phyloP scores from a whole-genome alignment of 768 basidiomycete genomes.

The Russula griseocarnosa region DNA sequence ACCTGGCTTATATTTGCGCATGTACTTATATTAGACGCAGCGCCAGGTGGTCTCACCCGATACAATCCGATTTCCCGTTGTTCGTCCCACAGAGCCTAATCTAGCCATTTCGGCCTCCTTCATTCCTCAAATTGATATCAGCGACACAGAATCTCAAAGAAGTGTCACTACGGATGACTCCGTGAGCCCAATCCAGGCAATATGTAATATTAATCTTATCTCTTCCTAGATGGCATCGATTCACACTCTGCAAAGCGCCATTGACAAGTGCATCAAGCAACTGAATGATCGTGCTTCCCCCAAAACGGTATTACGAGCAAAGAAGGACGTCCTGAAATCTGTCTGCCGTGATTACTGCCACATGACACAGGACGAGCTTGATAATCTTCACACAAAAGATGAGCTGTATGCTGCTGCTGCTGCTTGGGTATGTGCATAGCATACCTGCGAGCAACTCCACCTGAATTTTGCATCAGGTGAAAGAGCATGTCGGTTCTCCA shows the following conservation, averaged over 20 bases:
- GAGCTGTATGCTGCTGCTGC: no score
- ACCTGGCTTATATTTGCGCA: background rate
- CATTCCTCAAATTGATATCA: background rate
- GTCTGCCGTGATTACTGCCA: slow-evolving; percentile 2
- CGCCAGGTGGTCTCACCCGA: background rate
- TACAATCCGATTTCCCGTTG: background rate
- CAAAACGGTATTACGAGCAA: background rate
- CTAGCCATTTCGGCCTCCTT: background rate
- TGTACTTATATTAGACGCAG: background rate
- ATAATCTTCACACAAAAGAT: background rate
- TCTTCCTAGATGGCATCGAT: background rate
- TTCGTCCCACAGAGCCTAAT: background rate
- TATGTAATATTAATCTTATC: background rate
- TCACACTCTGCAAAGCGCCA: background rate
- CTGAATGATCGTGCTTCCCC: background rate
- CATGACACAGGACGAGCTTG: no score
- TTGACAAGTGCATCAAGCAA: background rate
- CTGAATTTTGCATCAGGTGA: no score
- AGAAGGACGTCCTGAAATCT: background rate
- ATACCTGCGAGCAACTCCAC: no score
- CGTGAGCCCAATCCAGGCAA: background rate
- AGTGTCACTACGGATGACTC: background rate
- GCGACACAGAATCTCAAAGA: background rate
- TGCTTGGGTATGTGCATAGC: no score
- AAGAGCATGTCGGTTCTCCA: no score